Evolutionary conservation across 345 rosid species (phyloP).

Genomic region (Laguncularia racemosa): DNA sequence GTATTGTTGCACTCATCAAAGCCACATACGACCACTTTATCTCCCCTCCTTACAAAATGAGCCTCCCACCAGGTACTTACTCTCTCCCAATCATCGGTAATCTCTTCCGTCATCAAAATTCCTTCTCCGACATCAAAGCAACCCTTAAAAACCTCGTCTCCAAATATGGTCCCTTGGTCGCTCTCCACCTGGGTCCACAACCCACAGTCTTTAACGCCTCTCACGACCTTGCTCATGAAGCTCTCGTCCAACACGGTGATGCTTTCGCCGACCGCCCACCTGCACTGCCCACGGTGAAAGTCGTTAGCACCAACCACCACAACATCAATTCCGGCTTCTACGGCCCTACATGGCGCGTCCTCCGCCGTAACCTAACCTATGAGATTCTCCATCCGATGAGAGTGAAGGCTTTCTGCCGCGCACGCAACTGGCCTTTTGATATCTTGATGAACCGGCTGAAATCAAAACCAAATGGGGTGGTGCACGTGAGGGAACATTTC

Average conservation of each 20-base stretch:
- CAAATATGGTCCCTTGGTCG: constrained; percentile 2
- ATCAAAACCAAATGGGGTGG: not conserved
- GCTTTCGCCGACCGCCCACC: constrained; percentile 7
- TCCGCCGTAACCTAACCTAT: constrained; percentile 8
- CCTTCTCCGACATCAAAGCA: not conserved
- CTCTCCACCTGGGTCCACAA: constrained; percentile 1
- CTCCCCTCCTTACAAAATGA: not conserved
- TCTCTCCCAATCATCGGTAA: constrained; percentile 7
- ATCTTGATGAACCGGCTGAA: not conserved
- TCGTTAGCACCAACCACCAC: not conserved
- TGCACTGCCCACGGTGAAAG: not conserved
- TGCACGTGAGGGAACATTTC: constrained; percentile 1
- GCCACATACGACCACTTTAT: no score
- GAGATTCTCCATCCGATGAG: constrained; percentile 7
- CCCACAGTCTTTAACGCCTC: not conserved
- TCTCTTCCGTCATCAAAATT: not conserved
- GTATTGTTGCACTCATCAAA: no score
- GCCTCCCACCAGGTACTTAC: not conserved
- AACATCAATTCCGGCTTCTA: constrained; percentile 3
- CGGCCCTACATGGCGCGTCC: constrained; percentile 9
- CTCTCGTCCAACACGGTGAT: constrained; percentile 1
- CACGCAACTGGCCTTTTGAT: not conserved
- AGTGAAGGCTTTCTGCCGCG: not conserved
- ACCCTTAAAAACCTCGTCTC: constrained; percentile 3
- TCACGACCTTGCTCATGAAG: constrained; percentile 1